phyloP scores from a whole-genome alignment of 2,329 filamentous ascomycete species.

The Penicillium sp. region DNA sequence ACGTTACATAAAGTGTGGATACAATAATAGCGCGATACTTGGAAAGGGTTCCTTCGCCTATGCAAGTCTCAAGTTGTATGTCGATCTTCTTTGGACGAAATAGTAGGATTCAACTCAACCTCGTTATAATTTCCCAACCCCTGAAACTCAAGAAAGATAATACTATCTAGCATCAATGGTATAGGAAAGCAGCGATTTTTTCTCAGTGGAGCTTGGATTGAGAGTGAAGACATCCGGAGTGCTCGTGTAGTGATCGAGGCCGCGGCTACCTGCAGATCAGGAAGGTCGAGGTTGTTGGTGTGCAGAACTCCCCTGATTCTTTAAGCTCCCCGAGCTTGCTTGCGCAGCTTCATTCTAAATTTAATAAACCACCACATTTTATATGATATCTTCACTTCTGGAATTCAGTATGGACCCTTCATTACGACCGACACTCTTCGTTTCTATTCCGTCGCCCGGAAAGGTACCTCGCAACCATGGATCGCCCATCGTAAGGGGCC shows the following conservation, averaged over 20 bases:
- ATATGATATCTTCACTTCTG: neutral
- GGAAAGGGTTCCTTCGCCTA: neutral
- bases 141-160: neutral
- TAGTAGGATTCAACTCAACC: neutral
- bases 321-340: neutral
- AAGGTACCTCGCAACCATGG: constrained; percentile 29
- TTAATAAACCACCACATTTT: neutral
- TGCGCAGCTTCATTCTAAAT: neutral
- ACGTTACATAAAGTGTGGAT: neutral
- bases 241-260: neutral
- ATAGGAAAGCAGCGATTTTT: neutral
- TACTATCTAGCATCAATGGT: neutral
- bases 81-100: neutral
- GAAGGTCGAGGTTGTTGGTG: no score
- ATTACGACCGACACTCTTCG: constrained; percentile 6
- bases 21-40: neutral
- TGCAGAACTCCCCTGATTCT: neutral
- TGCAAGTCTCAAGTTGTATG: neutral
- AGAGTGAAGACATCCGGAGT: neutral
- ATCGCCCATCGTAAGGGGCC: constrained; percentile 22
- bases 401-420: constrained; percentile 17
- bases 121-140: neutral
- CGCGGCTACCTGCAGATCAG: constrained; percentile 1
- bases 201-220: neutral
- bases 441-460: neutral